phyloP scores from a whole-genome alignment of 2,329 filamentous ascomycete genomes.

The Chaetomium strumarium region DNA sequence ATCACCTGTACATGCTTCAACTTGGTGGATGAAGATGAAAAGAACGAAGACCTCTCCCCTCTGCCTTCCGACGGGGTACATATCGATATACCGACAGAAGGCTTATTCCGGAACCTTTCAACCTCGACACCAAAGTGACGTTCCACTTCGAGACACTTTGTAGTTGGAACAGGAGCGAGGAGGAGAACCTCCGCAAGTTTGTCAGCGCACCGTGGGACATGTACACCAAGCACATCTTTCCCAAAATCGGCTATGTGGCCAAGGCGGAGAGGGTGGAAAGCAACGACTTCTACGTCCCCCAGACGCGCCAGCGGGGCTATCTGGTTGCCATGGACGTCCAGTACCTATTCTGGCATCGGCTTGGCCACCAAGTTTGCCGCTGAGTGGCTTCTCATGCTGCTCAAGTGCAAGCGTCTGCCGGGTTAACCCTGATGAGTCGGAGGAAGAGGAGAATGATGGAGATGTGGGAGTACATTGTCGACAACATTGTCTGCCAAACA shows the following conservation, averaged over 20 bases:
- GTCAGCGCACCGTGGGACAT: constrained; percentile 51
- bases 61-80: too few relatives aligned
- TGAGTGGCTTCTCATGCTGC: constrained; percentile 42
- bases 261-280: constrained; percentile 51
- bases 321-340: constrained; percentile 47
- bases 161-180: constrained; percentile 36
- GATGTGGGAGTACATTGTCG: too few relatives aligned
- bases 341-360: constrained; percentile 26
- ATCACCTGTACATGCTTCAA: too few relatives aligned
- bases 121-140: constrained; percentile 31
- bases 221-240: constrained; percentile 38
- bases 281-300: constrained; percentile 68
- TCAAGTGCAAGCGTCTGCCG: constrained; percentile 46
- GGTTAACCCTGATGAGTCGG: too few relatives aligned
- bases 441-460: too few relatives aligned
- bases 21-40: too few relatives aligned
- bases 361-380: constrained; percentile 25
- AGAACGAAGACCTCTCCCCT: too few relatives aligned
- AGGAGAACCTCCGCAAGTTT: constrained; percentile 29
- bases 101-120: constrained; percentile 20
- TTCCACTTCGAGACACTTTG: constrained; percentile 40
- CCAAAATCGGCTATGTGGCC: constrained; percentile 50
- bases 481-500: too few relatives aligned
- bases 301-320: constrained; percentile 59
- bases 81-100: neutral